Evolutionary conservation across 169 alveolate species (phyloP).

Genomic region (Plasmodium vivax): DNA sequence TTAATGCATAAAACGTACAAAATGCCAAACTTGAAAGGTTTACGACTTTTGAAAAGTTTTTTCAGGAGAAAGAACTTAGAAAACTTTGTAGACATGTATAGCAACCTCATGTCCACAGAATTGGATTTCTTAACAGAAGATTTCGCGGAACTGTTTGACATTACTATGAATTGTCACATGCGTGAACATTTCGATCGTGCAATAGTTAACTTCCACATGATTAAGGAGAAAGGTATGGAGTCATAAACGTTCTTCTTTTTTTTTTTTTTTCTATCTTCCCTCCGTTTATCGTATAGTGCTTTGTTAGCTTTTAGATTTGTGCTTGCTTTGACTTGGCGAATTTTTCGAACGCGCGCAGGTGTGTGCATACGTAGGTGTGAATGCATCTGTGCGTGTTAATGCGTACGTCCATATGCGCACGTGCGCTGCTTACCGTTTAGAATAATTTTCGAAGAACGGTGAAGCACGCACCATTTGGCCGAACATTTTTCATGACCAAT

Average conservation of each 20-base stretch:
- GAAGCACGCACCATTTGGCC: not conserved
- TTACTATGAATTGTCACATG: conserved; percentile 32
- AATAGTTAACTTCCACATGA: not conserved
- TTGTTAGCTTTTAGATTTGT: conserved; percentile 1
- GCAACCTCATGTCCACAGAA: conserved; percentile 19
- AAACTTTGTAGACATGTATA: conserved; percentile 49
- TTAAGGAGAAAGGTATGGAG: not conserved
- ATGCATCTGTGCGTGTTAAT: not conserved
- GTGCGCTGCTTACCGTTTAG: not conserved
- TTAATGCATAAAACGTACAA: conserved; percentile 17
- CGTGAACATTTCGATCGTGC: conserved; percentile 16
- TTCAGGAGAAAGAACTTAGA: conserved; percentile 40
- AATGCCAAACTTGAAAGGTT: conserved; percentile 29
- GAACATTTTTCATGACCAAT: not conserved
- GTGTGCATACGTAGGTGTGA: not conserved
- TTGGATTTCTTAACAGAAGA: conserved; percentile 19
- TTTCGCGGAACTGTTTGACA: conserved; percentile 26
- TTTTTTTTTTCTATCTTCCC: not conserved
- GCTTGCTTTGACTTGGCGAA: not conserved
- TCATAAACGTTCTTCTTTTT: not conserved
- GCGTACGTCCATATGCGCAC: not conserved
- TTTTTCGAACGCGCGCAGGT: not conserved
- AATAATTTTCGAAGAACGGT: not conserved
- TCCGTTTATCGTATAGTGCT: not conserved
- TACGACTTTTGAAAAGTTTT: conserved; percentile 43